A percentile compares a stretch with the other conserved stretches of the same genome.
Conservation (phyloP, 148 eudicot species). For the Arctostaphylos glauca region DNA sequence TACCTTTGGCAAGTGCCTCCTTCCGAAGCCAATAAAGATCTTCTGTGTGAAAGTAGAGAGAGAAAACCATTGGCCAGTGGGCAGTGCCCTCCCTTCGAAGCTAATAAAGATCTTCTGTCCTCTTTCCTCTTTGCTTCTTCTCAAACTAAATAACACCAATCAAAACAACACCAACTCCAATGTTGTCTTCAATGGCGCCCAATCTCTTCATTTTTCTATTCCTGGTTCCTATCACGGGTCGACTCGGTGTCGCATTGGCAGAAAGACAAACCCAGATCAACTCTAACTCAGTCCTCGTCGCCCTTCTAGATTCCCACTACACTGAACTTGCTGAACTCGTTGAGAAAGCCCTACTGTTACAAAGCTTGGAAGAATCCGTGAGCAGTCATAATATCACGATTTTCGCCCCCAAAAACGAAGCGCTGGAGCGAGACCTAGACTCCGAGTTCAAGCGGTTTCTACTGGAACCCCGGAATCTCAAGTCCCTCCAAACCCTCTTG, state of each 20-base stretch:
- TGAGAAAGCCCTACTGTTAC: slow-evolving; percentile 51
- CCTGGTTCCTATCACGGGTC: neutral
- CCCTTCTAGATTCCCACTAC: slow-evolving; percentile 59
- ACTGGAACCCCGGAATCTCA: slow-evolving; percentile 51
- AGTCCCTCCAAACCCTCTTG: slow-evolving; percentile 47
- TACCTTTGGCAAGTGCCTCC: too few species aligned
- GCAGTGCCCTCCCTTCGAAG: neutral
- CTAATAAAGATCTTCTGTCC: neutral
- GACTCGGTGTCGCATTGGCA: neutral
- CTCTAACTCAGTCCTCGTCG: slow-evolving; percentile 64
- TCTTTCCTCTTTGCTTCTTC: neutral
- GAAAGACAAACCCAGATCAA: slow-evolving; percentile 34
- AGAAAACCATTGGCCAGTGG: neutral
- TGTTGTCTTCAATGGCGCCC: slow-evolving; percentile 3
- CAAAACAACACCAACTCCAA: neutral
- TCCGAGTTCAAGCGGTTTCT: slow-evolving; percentile 65
- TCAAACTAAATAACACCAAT: neutral
- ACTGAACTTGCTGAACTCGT: slow-evolving; percentile 57
- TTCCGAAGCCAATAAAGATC: too few species aligned
- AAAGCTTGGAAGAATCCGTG: slow-evolving; percentile 41
- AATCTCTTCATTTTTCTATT: neutral
- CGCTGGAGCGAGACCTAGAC: slow-evolving; percentile 53
- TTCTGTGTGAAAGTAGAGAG: neutral
- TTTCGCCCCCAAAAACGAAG: slow-evolving; percentile 50
- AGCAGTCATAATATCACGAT: slow-evolving; percentile 40